Evolutionary conservation across 202 grass and related monocot species (phyloP).

Genomic region (Musa balbisiana): DNA sequence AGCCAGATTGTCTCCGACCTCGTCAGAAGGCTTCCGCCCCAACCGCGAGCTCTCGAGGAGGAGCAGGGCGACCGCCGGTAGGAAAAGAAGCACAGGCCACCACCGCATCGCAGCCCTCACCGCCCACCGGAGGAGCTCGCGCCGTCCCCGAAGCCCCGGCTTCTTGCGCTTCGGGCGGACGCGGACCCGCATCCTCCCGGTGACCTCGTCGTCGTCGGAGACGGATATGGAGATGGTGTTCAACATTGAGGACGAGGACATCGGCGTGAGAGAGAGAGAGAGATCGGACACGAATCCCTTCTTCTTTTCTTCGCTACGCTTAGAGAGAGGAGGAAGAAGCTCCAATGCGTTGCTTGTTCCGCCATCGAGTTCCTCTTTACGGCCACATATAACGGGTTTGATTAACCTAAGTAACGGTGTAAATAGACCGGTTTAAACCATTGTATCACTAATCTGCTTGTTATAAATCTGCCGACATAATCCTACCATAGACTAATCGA

Average conservation of each 20-base stretch:
- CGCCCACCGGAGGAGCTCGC: conserved; percentile 32
- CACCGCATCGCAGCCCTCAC: conserved; percentile 30
- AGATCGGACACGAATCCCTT: neutral
- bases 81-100: conserved; percentile 54
- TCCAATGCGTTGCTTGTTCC: too few relatives aligned
- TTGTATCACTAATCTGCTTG: neutral
- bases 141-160: conserved; percentile 12
- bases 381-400: too few relatives aligned
- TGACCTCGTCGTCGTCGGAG: conserved; percentile 70
- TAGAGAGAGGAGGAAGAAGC: too few relatives aligned
- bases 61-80: conserved; percentile 39
- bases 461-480: neutral
- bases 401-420: neutral
- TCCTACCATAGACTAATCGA: neutral
- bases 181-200: conserved; percentile 48
- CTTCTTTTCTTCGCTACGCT: neutral
- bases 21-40: neutral
- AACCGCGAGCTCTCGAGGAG: conserved; percentile 44
- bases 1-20: neutral
- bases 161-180: conserved; percentile 47
- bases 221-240: conserved; percentile 70
- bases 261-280: conserved; percentile 15
- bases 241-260: conserved; percentile 47
- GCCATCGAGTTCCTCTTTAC: too few relatives aligned
- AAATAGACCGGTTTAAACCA: neutral